A percentile compares a stretch with the other conserved stretches of the same genome.
Evolutionary conservation across 441 rosid genomes (phyloP).

Genomic region (Rhodomyrtus psidioides): DNA sequence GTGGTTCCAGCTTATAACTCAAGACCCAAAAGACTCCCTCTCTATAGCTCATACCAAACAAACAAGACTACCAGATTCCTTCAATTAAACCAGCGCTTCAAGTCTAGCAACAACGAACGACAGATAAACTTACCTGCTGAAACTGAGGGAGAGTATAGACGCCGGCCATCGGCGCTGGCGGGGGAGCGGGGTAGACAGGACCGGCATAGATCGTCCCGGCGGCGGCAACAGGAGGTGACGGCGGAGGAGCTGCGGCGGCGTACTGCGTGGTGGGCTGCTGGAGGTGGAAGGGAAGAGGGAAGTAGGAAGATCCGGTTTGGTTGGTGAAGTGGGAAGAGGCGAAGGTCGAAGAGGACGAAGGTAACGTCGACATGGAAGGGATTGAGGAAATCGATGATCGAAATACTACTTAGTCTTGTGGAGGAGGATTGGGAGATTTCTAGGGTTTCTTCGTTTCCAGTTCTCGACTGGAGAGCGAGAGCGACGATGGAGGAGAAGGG

Average conservation of each 20-base stretch:
- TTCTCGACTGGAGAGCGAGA: too few relatives aligned
- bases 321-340: too few relatives aligned
- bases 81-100: not conserved
- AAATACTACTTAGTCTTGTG: too few relatives aligned
- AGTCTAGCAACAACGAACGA: not conserved
- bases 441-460: too few relatives aligned
- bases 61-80: not conserved
- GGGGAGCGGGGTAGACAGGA: constrained; percentile 28
- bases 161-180: constrained; percentile 40
- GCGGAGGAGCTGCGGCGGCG: constrained; percentile 11
- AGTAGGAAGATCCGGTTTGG: constrained; percentile 23
- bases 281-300: constrained; percentile 41
- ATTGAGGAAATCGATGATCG: too few relatives aligned
- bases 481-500: too few relatives aligned
- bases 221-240: constrained; percentile 36
- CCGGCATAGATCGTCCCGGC: constrained; percentile 31
- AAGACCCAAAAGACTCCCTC: not conserved
- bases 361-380: too few relatives aligned
- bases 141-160: constrained; percentile 74
- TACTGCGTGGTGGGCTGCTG: constrained; percentile 15
- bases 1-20: not conserved
- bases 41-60: not conserved
- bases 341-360: too few relatives aligned
- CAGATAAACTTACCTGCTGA: constrained; percentile 45
- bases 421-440: too few relatives aligned